Evolutionary conservation across 345 rosid species (phyloP), one percentile per base, ranked within the genome.

Genomic region (Citrus trifoliata): DNA sequence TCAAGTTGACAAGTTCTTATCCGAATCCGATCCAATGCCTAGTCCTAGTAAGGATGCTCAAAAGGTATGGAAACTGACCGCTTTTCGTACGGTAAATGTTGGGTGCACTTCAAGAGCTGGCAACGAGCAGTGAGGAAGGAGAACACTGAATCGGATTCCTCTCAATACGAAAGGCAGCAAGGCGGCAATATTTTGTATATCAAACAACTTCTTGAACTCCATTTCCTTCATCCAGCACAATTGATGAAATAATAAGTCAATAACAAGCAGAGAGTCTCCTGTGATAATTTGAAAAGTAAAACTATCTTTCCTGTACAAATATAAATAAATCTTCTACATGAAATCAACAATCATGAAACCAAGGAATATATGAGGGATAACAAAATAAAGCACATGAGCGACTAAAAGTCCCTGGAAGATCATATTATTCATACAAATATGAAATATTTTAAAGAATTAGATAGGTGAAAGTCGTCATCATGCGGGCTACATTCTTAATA

Each of bases 201-300:
- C 93, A 0, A 80, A 80, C 82, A 93, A 67, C 80, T 92, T 93
- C 82, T 86, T 90, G 83, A 95, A 80, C 87, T 93, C 97, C 18
- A 92, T 78, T 79, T 88, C 89, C 89, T 89, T 81, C 69, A 74
- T 82, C 98, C 92, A 69, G 55, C 73, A 81, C 75, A 72, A 73
- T 22, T 18, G 64, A 60, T 58, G 59, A 80, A 72, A 55, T 18
- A 3, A 35, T 2, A 48, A n/a, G 68, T 71, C n/a, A 75, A 71
- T 40, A 60, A 75, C 42, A 24, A 71, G 7, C 7, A 58, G 40
- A 24, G 0, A 25, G 21, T 48, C 28, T 10, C 32, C 38, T 24
- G 25, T 1, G n/a, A 30, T 25, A 62, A 30, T 69, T 63, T 27
- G 51, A 18, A 22, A 35, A 21, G 22, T 66, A 40, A 64, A 2